A percentile compares a stretch with the other conserved stretches of the same genome.
These are phyloP conservation scores for Orbilia ellipsospora DNA, from an alignment of 2,329 filamentous ascomycete species.

Conservation along the genomic window DNA sequence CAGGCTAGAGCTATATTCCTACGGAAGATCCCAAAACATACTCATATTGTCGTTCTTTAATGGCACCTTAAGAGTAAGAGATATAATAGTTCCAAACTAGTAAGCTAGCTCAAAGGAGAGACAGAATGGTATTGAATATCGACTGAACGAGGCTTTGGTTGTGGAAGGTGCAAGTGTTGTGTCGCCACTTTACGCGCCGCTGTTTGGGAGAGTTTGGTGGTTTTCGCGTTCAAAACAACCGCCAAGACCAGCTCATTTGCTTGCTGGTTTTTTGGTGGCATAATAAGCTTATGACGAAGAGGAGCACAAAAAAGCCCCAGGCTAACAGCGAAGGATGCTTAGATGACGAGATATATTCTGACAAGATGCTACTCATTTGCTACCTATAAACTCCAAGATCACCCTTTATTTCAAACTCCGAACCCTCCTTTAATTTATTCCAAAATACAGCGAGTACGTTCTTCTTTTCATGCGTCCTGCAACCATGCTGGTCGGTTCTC, in stretches of 20 bases:
- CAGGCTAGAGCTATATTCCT: not conserved
- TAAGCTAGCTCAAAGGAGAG: not conserved
- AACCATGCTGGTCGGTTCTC: slow-evolving; percentile 37
- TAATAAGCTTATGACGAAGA: not conserved
- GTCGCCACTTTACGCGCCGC: slow-evolving; percentile 43
- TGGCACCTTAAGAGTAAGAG: not conserved
- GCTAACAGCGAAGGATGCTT: not conserved
- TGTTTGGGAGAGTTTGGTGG: slow-evolving; percentile 2
- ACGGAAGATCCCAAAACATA: slow-evolving; percentile 6
- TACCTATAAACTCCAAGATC: slow-evolving; percentile 37
- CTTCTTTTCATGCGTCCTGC: slow-evolving; percentile 21
- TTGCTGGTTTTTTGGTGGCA: not conserved
- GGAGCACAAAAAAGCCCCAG: not conserved
- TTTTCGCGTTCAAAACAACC: slow-evolving; percentile 53
- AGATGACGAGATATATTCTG: no score
- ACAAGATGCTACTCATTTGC: not conserved
- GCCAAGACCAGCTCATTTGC: slow-evolving; percentile 31
- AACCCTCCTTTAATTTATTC: not conserved
- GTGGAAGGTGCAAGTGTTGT: slow-evolving; percentile 9
- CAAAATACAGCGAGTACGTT: not conserved
- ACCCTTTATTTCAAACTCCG: slow-evolving; percentile 35
- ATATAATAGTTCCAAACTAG: not conserved
- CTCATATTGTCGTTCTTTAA: slow-evolving; percentile 26
- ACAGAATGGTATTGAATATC: not conserved
- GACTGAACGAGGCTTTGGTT: slow-evolving; percentile 2